Percentiles rank a stretch among this genome's conserved stretches.
Evolutionary conservation across 495 filamentous ascomycete genomes (phyloP).

Genomic region (Bryoglossum gracile): DNA sequence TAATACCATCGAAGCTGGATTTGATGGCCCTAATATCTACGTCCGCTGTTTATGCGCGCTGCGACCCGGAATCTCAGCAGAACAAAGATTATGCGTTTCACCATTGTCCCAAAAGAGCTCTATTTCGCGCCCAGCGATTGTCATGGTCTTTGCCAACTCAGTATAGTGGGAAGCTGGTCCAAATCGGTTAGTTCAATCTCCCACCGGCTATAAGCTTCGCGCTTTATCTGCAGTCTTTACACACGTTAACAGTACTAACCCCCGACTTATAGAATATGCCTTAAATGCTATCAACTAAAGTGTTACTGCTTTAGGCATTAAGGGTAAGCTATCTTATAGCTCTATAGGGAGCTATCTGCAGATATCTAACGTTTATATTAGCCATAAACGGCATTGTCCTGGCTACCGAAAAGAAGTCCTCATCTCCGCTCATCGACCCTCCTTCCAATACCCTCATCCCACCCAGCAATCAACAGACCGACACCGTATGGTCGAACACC

Average conservation of each 20-base stretch:
- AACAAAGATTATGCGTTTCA: constrained; percentile 88
- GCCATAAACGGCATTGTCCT: constrained; percentile 98
- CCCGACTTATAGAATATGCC: constrained; percentile 72
- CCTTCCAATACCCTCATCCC: constrained; percentile 94
- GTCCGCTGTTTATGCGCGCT: constrained; percentile 74
- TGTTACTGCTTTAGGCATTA: constrained; percentile 96
- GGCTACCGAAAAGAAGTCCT: constrained; percentile 98
- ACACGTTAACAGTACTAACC: constrained; percentile 11
- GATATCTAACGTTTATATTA: constrained; percentile 42
- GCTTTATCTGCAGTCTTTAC: not conserved
- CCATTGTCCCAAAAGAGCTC: too few species aligned
- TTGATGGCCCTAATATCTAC: constrained; percentile 79
- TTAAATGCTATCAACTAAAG: constrained; percentile 98
- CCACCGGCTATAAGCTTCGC: not conserved
- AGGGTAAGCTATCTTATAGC: constrained; percentile 55
- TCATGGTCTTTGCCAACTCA: too few species aligned
- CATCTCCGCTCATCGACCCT: constrained; percentile 88
- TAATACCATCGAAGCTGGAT: too few species aligned
- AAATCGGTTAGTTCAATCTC: constrained; percentile 52
- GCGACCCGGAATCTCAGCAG: constrained; percentile 68
- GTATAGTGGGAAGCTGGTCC: constrained; percentile 91
- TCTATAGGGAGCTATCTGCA: constrained; percentile 47
- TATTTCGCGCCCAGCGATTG: too few species aligned
- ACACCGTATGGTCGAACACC: constrained; percentile 97
- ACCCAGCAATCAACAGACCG: constrained; percentile 87